Evolutionary conservation across 108 stramenopile species (phyloP).

Genomic region (Skeletonema menzelii): DNA sequence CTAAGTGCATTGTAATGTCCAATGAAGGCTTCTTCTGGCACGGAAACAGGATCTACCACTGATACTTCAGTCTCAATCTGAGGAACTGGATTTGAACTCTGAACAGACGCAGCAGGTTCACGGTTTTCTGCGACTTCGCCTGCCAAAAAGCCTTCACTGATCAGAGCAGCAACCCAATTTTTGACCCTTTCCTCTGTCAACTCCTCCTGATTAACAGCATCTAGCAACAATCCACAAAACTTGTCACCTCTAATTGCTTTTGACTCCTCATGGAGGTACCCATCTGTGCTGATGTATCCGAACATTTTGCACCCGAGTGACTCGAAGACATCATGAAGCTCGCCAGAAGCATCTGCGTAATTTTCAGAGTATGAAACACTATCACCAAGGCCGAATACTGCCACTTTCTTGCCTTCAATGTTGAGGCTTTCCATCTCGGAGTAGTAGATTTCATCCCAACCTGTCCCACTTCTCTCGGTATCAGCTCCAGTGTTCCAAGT

Average conservation of each 20-base stretch:
- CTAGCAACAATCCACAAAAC: conserved; percentile 83
- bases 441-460: conserved; percentile 93
- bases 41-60: conserved; percentile 44
- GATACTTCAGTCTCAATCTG: conserved; percentile 11
- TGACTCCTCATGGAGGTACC: conserved; percentile 81
- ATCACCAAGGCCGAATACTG: conserved; percentile 89
- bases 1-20: conserved; percentile 67
- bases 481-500: conserved; percentile 85
- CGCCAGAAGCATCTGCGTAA: conserved; percentile 88
- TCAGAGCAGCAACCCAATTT: conserved; percentile 79
- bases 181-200: conserved; percentile 67
- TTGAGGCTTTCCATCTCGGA: conserved; percentile 56
- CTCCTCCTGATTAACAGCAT: conserved; percentile 88
- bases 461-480: conserved; percentile 80
- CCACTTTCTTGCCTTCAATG: conserved; percentile 78
- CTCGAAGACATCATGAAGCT: conserved; percentile 86
- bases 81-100: conserved; percentile 4
- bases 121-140: conserved; percentile 27
- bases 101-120: conserved; percentile 10
- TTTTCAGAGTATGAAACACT: conserved; percentile 76
- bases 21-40: conserved; percentile 43
- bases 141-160: conserved; percentile 72
- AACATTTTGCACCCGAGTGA: conserved; percentile 76
- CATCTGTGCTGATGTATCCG: conserved; percentile 76
- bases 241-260: conserved; percentile 83